Evolutionary conservation across 495 filamentous ascomycete species (phyloP).

Genomic region (Penicillium silybi): DNA sequence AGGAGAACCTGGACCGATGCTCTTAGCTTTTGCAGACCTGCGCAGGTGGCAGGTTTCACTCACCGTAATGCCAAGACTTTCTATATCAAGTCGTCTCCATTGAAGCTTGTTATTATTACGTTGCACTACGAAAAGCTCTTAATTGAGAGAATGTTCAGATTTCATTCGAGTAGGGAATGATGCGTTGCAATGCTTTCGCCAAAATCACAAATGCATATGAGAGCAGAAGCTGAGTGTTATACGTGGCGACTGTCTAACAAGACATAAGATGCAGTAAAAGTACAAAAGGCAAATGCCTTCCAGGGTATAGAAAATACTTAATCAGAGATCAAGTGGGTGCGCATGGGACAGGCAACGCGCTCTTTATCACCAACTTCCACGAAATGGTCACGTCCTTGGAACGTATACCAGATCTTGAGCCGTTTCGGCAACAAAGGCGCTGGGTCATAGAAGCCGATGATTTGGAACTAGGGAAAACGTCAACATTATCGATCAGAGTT

Average conservation of each 20-base stretch:
- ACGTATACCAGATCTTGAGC: constrained; percentile 51
- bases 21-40: constrained; percentile 23
- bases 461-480: constrained; percentile 36
- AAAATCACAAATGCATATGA: neutral
- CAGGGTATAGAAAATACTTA: constrained; percentile 1
- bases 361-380: constrained; percentile 45
- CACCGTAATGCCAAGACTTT: constrained; percentile 20
- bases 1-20: constrained; percentile 10
- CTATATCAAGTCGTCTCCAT: neutral
- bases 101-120: neutral
- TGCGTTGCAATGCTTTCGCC: neutral
- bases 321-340: constrained; percentile 24
- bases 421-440: constrained; percentile 49
- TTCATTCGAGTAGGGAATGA: neutral
- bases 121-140: neutral
- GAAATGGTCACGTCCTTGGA: constrained; percentile 42
- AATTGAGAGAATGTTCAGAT: neutral
- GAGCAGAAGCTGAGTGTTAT: neutral
- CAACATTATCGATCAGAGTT: neutral
- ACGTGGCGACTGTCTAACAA: constrained; percentile 4
- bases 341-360: constrained; percentile 38
- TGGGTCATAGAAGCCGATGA: constrained; percentile 57
- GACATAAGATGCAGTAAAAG: constrained; percentile 7
- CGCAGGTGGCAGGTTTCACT: constrained; percentile 14
- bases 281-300: constrained; percentile 6